phyloP scores from a whole-genome alignment of 2,329 filamentous ascomycete species.

The Colletotrichum orchidophilum region DNA sequence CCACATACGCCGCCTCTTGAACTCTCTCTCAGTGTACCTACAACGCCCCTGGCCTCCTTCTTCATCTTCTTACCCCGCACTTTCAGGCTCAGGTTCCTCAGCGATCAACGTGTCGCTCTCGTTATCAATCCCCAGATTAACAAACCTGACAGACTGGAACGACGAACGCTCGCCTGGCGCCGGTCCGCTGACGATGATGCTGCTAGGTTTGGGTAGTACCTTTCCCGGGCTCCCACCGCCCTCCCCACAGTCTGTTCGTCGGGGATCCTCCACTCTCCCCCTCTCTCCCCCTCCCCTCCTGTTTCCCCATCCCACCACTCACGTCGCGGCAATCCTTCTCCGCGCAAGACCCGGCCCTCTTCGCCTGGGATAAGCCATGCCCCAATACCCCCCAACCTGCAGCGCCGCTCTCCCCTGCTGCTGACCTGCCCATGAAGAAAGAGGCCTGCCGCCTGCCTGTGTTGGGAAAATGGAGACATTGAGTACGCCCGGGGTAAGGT shows the following conservation, averaged over 20 bases:
- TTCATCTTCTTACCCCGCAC: conserved; percentile 27
- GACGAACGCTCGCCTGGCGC: conserved; percentile 10
- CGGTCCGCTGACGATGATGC: no score
- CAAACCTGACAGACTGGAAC: conserved; percentile 15
- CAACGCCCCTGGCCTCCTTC: not conserved
- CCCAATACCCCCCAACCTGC: not conserved
- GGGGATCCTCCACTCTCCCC: not conserved
- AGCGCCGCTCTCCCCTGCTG: not conserved
- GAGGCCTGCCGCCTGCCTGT: not conserved
- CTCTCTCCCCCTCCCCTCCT: not conserved
- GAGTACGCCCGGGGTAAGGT: not conserved
- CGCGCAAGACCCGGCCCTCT: not conserved
- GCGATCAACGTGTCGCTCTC: not conserved
- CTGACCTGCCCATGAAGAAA: conserved; percentile 10
- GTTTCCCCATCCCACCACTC: conserved; percentile 19
- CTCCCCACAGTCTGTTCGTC: conserved; percentile 22
- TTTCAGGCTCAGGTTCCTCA: not conserved
- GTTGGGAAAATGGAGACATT: not conserved
- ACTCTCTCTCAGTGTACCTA: not conserved
- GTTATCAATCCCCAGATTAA: not conserved
- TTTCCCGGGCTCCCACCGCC: no score
- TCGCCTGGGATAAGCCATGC: not conserved
- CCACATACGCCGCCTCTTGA: not conserved
- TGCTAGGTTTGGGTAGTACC: not conserved
- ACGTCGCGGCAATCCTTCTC: conserved; percentile 27